Evolutionary conservation across 495 filamentous ascomycete species (phyloP), one percentile per base, ranked within the genome.

Genomic region (Aspergillus cristatus): DNA sequence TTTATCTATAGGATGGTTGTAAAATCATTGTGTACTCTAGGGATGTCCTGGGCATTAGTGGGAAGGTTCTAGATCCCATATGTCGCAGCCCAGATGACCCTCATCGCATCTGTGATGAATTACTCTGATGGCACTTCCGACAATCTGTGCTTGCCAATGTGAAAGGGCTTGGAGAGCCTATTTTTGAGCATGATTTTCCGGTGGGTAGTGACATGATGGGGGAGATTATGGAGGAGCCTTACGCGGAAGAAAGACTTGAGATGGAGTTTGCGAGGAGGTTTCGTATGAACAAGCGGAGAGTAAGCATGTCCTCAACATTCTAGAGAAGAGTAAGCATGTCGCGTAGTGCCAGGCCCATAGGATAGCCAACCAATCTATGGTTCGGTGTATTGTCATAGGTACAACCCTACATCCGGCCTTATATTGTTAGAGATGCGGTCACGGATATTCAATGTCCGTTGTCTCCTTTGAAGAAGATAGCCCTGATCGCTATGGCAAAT

Each of bases 121-220:
- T 65, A 14, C 41, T 68, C 24, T 42, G 57, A 24, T 69, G 58
- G 62, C 62, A 68, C 41, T 69, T 67, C 40, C 32, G 59, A 22
- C 63, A 68, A 45, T 42, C 54, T 30, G 51, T 66, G 22, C 45
- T 62, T 20, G 52, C 39, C 6, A 60, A 65, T 41, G 53, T 66
- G 50, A 53, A 37, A 35, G 55, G 53, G 37, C 51, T 35, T 42
- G 57, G 60, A 14, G 65, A 63, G 53, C 61, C 61, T 28, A 25
- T 44, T 7, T 63, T 63, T 35, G 60, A 66, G 47, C 37, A 41
- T 53, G 65, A 62, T 47, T 64, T 69, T 35, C 62, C 57, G 17
- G 50, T 57, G 36, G 50, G 63, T 14, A 53, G 51, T 18, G 57
- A 65, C 48, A 60, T 62, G 35, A 34, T 67, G 7, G 43, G 48